Evolutionary conservation across 2,329 filamentous ascomycete genomes (phyloP).

Genomic region (Ophiostoma tasmaniense): DNA sequence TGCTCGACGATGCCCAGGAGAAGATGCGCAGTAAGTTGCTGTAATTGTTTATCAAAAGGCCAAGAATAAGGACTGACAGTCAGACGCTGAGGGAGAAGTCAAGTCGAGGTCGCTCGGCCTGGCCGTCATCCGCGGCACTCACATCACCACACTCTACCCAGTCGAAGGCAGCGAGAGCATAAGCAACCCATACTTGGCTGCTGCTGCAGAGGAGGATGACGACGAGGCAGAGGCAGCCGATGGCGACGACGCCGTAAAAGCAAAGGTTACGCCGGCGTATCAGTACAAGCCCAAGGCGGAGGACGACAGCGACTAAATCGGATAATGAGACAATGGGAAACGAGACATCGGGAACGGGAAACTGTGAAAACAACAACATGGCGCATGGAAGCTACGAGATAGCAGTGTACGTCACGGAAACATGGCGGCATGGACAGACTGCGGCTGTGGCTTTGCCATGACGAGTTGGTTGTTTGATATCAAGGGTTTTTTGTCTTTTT

Average conservation of each 20-base stretch:
- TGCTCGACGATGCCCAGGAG: constrained; percentile 90
- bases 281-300: constrained; percentile 20
- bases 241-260: background rate
- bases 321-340: background rate
- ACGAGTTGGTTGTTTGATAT: background rate
- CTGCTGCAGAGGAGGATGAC: constrained; percentile 40
- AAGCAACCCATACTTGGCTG: constrained; percentile 79
- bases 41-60: background rate
- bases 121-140: constrained; percentile 81
- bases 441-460: background rate
- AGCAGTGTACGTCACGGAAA: background rate
- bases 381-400: background rate
- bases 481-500: constrained; percentile 4
- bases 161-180: constrained; percentile 94
- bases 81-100: constrained; percentile 90
- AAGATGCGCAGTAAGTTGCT: constrained; percentile 63
- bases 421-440: background rate
- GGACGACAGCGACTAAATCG: constrained; percentile 13
- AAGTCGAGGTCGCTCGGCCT: constrained; percentile 72
- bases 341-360: too few relatives aligned
- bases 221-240: background rate
- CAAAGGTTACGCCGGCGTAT: constrained; percentile 19
- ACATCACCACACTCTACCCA: constrained; percentile 87
- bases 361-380: background rate
- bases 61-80: constrained; percentile 1